These are phyloP conservation scores for Arthroderma sp. DNA, from an alignment of 2,329 filamentous ascomycete genomes.

Conservation along the genomic window DNA sequence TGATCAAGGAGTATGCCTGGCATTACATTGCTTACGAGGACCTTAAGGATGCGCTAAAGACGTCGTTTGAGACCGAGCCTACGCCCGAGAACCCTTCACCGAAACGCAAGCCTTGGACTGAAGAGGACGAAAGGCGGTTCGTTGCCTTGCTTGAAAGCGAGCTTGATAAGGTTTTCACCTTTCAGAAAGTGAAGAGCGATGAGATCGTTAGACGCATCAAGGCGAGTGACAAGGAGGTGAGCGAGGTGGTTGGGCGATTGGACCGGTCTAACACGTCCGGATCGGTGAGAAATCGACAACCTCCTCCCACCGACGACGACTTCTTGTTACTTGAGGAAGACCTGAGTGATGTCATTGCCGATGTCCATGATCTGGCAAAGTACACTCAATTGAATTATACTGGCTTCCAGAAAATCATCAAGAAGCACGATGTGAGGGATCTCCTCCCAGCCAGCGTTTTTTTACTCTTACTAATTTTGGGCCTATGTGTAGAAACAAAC, in stretches of 20 bases:
- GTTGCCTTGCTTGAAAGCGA: slow-evolving; percentile 77
- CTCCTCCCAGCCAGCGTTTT: background rate
- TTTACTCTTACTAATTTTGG: slow-evolving; percentile 7
- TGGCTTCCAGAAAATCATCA: slow-evolving; percentile 99
- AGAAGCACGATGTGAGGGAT: slow-evolving; percentile 80
- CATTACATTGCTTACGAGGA: slow-evolving; percentile 98
- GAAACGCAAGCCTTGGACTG: slow-evolving; percentile 62
- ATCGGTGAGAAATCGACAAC: slow-evolving; percentile 25
- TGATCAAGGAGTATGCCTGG: slow-evolving; percentile 95
- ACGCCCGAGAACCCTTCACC: slow-evolving; percentile 36
- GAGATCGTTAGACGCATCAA: slow-evolving; percentile 88
- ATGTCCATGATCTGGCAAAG: slow-evolving; percentile 95
- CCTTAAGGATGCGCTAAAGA: slow-evolving; percentile 76
- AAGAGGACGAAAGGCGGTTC: slow-evolving; percentile 83
- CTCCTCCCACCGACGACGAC: slow-evolving; percentile 66
- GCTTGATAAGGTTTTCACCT: slow-evolving; percentile 93
- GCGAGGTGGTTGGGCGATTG: slow-evolving; percentile 67
- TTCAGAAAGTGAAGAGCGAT: slow-evolving; percentile 93
- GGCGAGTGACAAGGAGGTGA: slow-evolving; percentile 77
- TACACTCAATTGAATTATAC: slow-evolving; percentile 98
- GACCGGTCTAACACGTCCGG: slow-evolving; percentile 31
- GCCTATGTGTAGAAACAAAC: slow-evolving; percentile 63
- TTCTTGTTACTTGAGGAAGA: slow-evolving; percentile 90
- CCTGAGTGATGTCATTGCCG: slow-evolving; percentile 92
- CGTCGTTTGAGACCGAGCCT: slow-evolving; percentile 47